Base-by-base conservation (phyloP, 768 basidiomycete genomes). In the Lactarius psammicola region DNA sequence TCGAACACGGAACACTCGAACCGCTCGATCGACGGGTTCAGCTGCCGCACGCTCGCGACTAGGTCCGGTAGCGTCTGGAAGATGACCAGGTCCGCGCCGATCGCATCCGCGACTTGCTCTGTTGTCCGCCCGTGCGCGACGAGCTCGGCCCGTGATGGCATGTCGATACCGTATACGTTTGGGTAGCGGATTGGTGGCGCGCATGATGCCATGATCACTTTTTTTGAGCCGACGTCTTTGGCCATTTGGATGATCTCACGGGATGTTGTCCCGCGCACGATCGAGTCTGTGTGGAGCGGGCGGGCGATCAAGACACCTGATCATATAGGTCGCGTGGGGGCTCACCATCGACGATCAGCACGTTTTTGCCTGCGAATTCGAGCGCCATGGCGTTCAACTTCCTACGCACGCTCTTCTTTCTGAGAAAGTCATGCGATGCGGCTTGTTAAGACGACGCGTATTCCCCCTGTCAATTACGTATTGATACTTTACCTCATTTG, bases 241-340 rank as follows among this genome's bases (percentile, higher is more conserved):
- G 96, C 97, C 95, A 99, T 98, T 75, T 98, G 95, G 30, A 99
- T 85, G 68, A 99, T 99, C 75, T 99, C 97, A 74, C 93, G 96
- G 17, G 96, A 98, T 0, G 97, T 99, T 1, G 97, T 99, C 6
- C 97, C 97, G 30, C 97, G 88, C 26, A 99, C 97, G 70, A 99
- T 99, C 0, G 97, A 98, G 77, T 99, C 96, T 97, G 40, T 51
- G 23, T 5, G 40, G 56, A 8, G 36, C 56, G 30, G 11, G 4
- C n/a, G 9, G 4, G 10, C 10, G n/a, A 23, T 68, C 17, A 69
- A 76, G 60, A 67, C 18, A 13, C 40, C 23, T 28, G 20, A 59
- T 42, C 49, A 2, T 11, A 18, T 15, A 40, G 28, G 13, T 18
- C 51, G 18, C 38, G 8, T 60, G 23, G 34, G 20, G 34, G 67